Base-by-base conservation (phyloP, 345 rosid species). In the Combretum micranthum region DNA sequence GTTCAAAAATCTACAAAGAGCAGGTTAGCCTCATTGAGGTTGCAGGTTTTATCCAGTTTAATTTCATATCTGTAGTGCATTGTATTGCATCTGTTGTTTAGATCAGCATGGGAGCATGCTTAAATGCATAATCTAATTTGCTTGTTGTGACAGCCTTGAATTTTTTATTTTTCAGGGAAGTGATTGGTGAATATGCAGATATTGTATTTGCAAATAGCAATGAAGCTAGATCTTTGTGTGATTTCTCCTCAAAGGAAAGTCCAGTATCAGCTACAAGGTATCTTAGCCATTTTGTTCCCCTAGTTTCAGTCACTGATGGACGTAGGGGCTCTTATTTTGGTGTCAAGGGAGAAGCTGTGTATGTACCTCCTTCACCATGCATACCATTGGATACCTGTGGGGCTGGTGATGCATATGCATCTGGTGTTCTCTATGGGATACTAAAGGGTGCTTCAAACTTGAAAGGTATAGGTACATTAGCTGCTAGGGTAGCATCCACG, bases 361-460 rank as follows among this genome's bases (percentile, higher is more conserved):
- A 78, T 72, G 68, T 92, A 46, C 87, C 96, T 58, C 95, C 96
- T 25, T 80, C 86, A 9, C 89, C 88, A 19, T 88, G 96, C 50
- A 77, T 79, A 23, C 96, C 93, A 0, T 67, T 81, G 15, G 98
- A 88, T 66, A 88, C 95, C 0, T 86, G 98, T 52, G 96, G 98
- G 52, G 96, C 96, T 0, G 98, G 98, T 53, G 95, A 92, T 64
- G 96, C 96, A 8, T 92, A 86, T 18, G 96, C 98, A 55, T 83
- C 98, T 3, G 96, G 98, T 42, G 81, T 92, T 57, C 72, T 92
- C 62, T 92, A 88, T 13, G 83, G 97, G 52, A 77, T 88, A 71
- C 65, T 83, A 52, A 77, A 75, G 22, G 98, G 98, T 7, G 67
- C 74, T 42, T 80, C 91, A 0, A 91, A 92, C 74, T 57, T 92